phyloP scores from a whole-genome alignment of 805 yeast species.

The Yarrowia sp. region DNA sequence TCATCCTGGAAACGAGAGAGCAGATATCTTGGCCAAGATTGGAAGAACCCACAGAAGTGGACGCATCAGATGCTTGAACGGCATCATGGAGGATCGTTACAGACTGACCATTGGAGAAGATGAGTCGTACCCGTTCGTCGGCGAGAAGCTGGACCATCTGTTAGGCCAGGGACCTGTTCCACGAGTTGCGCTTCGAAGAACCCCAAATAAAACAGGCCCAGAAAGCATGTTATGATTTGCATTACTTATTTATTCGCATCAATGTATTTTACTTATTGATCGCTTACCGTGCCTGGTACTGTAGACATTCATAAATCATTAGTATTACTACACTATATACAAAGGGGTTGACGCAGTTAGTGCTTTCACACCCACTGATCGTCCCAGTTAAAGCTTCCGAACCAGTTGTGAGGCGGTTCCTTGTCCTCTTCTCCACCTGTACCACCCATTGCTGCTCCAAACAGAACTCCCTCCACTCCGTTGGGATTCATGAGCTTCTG shows the following conservation, averaged over 20 bases:
- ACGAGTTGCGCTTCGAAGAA: no score
- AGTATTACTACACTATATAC: slow-evolving; percentile 7
- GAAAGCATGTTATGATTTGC: background rate
- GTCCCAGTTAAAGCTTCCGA: slow-evolving; percentile 35
- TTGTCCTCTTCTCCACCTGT: slow-evolving; percentile 6
- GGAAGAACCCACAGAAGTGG: background rate
- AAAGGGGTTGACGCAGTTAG: background rate
- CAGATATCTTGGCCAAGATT: slow-evolving; percentile 12
- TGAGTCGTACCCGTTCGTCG: background rate
- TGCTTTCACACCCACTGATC: slow-evolving; percentile 16
- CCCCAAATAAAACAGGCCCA: background rate
- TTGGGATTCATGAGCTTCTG: slow-evolving; percentile 37
- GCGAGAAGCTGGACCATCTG: background rate
- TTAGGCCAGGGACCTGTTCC: background rate
- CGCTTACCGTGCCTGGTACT: no score
- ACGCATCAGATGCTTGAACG: background rate
- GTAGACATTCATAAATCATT: slow-evolving; percentile 1
- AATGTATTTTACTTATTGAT: background rate
- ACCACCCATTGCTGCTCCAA: slow-evolving; percentile 17
- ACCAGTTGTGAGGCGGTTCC: slow-evolving; percentile 37
- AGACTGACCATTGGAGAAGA: background rate
- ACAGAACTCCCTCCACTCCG: slow-evolving; percentile 15
- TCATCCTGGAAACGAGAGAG: slow-evolving; percentile 15
- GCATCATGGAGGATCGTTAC: background rate
- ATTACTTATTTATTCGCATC: background rate